phyloP scores from a whole-genome alignment of 306 rosid genomes.

The Myrica gale region DNA sequence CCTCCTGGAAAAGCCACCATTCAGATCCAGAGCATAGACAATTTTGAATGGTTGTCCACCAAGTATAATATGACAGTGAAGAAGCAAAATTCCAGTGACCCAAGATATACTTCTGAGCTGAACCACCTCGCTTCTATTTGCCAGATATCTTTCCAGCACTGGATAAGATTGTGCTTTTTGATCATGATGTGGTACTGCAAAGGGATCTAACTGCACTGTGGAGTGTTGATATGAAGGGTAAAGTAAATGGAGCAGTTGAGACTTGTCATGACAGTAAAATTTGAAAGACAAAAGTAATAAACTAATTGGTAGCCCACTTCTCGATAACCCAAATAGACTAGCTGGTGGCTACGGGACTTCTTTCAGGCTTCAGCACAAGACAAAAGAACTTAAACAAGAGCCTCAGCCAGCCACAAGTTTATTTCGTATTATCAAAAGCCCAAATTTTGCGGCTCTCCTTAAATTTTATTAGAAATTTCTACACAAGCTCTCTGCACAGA shows the following conservation, averaged over 20 bases:
- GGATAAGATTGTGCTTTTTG: conserved; percentile 70
- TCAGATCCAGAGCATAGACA: conserved; percentile 64
- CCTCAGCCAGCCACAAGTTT: conserved; percentile 42
- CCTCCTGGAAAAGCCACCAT: too few relatives aligned
- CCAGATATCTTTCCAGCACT: conserved; percentile 74
- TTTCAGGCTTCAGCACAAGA: not conserved
- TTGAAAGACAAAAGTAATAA: too few relatives aligned
- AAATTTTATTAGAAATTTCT: conserved; percentile 7
- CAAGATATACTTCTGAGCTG: conserved; percentile 79
- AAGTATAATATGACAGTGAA: conserved; percentile 41
- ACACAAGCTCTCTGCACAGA: not conserved
- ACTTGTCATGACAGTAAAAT: conserved; percentile 61
- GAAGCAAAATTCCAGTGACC: conserved; percentile 50
- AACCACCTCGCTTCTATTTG: conserved; percentile 86
- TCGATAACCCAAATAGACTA: not conserved
- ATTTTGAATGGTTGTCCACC: conserved; percentile 56
- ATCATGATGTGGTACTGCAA: conserved; percentile 92
- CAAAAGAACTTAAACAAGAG: conserved; percentile 32
- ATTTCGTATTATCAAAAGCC: conserved; percentile 48
- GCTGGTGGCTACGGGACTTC: not conserved
- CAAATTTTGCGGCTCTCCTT: conserved; percentile 54
- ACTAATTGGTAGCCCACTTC: too few relatives aligned
- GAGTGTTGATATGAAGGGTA: conserved; percentile 64
- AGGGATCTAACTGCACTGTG: conserved; percentile 73
- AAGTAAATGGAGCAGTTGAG: conserved; percentile 72